phyloP scores from a whole-genome alignment of 768 basidiomycete species.

The Tricholoma hemisulphureum region DNA sequence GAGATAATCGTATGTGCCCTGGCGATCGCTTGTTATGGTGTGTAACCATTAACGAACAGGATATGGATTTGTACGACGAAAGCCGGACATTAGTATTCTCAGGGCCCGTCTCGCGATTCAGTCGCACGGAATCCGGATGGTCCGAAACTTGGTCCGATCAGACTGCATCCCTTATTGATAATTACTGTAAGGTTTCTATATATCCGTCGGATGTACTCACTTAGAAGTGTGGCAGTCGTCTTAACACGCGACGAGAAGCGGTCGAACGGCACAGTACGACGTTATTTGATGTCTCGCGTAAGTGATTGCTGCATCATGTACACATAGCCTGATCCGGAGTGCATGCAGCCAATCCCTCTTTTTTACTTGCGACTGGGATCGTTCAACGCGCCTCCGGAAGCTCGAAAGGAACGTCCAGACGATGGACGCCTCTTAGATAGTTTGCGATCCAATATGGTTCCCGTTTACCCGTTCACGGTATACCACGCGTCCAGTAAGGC shows the following conservation, averaged over 20 bases:
- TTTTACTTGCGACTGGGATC: constrained; percentile 72
- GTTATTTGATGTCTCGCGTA: constrained; percentile 66
- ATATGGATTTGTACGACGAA: constrained; percentile 79
- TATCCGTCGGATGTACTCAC: not conserved
- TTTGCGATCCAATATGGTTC: constrained; percentile 48
- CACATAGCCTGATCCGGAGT: not conserved
- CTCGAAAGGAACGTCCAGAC: constrained; percentile 60
- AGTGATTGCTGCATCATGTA: constrained; percentile 18
- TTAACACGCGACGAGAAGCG: constrained; percentile 61
- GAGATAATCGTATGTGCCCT: constrained; percentile 71
- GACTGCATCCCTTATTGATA: constrained; percentile 67
- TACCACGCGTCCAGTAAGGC: constrained; percentile 62
- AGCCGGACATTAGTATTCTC: constrained; percentile 70
- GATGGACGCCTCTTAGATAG: constrained; percentile 57
- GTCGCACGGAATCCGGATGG: constrained; percentile 71
- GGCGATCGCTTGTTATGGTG: not conserved
- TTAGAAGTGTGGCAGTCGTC: constrained; percentile 47
- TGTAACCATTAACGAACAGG: constrained; percentile 41
- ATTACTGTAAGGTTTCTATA: constrained; percentile 55
- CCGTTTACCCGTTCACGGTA: constrained; percentile 75
- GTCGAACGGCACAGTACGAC: constrained; percentile 44
- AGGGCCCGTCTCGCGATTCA: constrained; percentile 59
- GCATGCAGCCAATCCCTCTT: constrained; percentile 70
- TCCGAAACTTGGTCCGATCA: constrained; percentile 69
- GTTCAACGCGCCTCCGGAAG: constrained; percentile 60